A percentile compares a stretch with the other conserved stretches of the same genome.
These are phyloP conservation scores for Choiromyces venosus DNA, from an alignment of 495 filamentous ascomycete genomes.

Conservation along the genomic window DNA sequence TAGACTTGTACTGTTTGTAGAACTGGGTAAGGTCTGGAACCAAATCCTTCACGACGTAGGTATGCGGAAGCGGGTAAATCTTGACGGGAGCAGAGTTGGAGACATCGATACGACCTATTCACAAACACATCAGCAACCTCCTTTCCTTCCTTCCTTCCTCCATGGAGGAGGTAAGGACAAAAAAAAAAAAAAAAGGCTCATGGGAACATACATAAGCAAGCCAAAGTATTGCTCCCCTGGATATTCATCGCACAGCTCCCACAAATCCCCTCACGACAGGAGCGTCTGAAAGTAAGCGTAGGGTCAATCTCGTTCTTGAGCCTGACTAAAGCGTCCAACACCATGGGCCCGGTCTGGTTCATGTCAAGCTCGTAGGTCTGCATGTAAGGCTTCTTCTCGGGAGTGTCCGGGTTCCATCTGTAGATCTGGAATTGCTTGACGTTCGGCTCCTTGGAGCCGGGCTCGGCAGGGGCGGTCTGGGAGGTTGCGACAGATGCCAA, in stretches of 20 bases:
- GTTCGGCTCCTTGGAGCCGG: conserved; percentile 46
- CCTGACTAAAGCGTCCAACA: conserved; percentile 89
- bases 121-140: conserved; percentile 12
- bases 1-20: conserved; percentile 99
- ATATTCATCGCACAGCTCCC: conserved; percentile 99
- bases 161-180: background rate
- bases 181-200: background rate
- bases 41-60: conserved; percentile 97
- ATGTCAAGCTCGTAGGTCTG: conserved; percentile 88
- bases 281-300: conserved; percentile 89
- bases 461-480: conserved; percentile 21
- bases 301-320: conserved; percentile 99
- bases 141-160: conserved; percentile 9
- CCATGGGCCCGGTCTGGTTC: conserved; percentile 98
- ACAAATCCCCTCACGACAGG: conserved; percentile 96
- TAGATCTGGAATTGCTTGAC: conserved; percentile 98
- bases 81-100: conserved; percentile 74
- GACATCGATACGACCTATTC: conserved; percentile 81
- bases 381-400: conserved; percentile 87
- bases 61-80: conserved; percentile 98
- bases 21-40: conserved; percentile 95
- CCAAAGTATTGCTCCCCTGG: conserved; percentile 91
- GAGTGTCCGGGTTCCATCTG: conserved; percentile 93
- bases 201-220: conserved; percentile 84
- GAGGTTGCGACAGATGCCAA: conserved; percentile 41